These are phyloP conservation scores for Pseudocohnilembus persalinus DNA, from an alignment of 169 alveolate species.

Conservation along the genomic window DNA sequence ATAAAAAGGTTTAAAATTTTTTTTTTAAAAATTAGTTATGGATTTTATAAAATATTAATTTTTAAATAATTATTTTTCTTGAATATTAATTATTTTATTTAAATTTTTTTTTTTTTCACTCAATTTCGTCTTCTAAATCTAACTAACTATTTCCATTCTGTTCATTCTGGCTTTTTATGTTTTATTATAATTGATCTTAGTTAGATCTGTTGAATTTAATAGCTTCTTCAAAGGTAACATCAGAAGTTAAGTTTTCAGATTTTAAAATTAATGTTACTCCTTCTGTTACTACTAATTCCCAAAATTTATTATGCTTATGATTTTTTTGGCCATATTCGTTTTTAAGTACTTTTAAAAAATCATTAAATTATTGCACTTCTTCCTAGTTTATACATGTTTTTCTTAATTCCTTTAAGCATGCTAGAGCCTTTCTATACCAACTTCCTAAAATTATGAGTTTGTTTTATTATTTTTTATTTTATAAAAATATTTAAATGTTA, in stretches of 20 bases:
- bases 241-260: constrained; percentile 49
- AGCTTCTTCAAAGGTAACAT: constrained; percentile 45
- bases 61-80: too few species aligned
- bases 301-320: constrained; percentile 32
- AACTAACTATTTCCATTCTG: not conserved
- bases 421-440: constrained; percentile 74
- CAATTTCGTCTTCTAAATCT: not conserved
- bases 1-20: too few species aligned
- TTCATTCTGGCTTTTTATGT: not conserved
- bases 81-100: too few species aligned
- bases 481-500: too few species aligned
- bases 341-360: constrained; percentile 57
- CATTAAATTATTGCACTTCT: constrained; percentile 72
- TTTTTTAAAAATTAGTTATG: too few species aligned
- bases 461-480: not conserved
- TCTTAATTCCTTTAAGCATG: constrained; percentile 73
- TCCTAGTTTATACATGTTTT: constrained; percentile 79
- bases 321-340: constrained; percentile 43
- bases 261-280: constrained; percentile 62
- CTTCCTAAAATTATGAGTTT: constrained; percentile 50
- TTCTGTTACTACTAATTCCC: constrained; percentile 57
- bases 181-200: not conserved
- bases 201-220: not conserved
- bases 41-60: too few species aligned
- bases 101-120: not conserved